These are phyloP conservation scores for Kalanchoe fedtschenkoi DNA, from an alignment of 164 flowering plant genomes.

Conservation along the genomic window DNA sequence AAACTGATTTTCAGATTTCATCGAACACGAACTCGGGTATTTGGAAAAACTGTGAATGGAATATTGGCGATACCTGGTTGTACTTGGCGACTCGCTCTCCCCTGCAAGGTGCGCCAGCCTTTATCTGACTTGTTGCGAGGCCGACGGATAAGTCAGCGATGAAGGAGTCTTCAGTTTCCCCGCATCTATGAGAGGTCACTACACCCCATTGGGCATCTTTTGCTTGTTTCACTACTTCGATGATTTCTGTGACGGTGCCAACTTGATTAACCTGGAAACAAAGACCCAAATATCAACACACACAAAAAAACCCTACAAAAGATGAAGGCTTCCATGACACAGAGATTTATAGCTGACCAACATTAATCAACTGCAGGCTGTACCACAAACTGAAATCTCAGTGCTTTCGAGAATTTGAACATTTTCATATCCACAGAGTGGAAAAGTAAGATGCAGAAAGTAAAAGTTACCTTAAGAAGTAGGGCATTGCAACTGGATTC, in stretches of 20 bases:
- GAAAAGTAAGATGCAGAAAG: neutral
- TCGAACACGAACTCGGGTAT: neutral
- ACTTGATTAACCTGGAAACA: conserved; percentile 60
- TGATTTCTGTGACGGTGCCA: conserved; percentile 86
- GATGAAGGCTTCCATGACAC: too few relatives aligned
- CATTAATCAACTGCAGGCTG: neutral
- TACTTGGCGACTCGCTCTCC: conserved; percentile 91
- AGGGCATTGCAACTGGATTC: conserved; percentile 86
- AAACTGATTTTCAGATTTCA: neutral
- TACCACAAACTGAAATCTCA: neutral
- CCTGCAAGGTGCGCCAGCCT: conserved; percentile 93
- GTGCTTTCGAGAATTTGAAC: neutral
- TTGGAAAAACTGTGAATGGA: neutral
- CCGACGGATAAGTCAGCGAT: conserved; percentile 88
- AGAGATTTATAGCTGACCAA: neutral
- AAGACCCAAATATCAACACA: neutral
- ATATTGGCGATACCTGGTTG: conserved; percentile 52
- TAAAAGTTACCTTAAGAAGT: conserved; percentile 63
- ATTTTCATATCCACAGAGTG: neutral
- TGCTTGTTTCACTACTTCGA: conserved; percentile 84
- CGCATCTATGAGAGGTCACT: conserved; percentile 81
- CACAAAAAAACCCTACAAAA: too few relatives aligned
- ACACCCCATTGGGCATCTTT: conserved; percentile 88
- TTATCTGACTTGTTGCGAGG: conserved; percentile 70
- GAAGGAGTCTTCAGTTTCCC: conserved; percentile 92